Evolutionary conservation across 129 eudicot species (phyloP), one percentile per base, ranked within the genome.

Genomic region (Flaveria sonorensis): DNA sequence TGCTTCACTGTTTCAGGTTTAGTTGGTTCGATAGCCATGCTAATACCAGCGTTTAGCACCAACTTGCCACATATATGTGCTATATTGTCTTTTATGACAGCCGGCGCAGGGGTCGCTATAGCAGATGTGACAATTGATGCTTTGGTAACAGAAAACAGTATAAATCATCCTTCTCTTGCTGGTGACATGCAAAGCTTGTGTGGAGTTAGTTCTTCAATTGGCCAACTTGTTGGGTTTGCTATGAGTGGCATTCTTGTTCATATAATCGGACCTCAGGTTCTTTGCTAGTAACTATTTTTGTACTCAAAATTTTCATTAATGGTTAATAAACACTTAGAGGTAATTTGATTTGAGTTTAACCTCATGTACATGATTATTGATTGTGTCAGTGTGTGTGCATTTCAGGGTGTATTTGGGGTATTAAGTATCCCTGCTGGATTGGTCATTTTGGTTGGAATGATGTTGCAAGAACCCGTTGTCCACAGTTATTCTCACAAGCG

Each of bases 61-160:
- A 78, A 83, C 30, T 60, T 93, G 88, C 82, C 81, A 68, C 92
- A 87, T 60, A 84, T 68, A 69, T 75, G 85, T 73, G 98, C 98
- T 10, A 67, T 93, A 73, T 77, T 90, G 72, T 87, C 86, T 61
- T 81, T 93, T 64, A 87, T 86, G 73, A 81, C 84, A n/a, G 96
- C 88, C 20, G 89, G 97, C 73, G 89, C 96, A 67, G 97, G 92
- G 73, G 97, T 85, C 19, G 98, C 98, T 10, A 84, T 93, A 80
- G 97, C 92, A 12, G 97, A 93, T 84, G 98, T 93, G 76, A 93
- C 97, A 56, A 85, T 93, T 46, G 98, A 93, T 84, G 98, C 98
- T 1, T 90, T 92, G 85, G 98, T 93, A 68, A 92, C 98, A 1
- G 90, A 90, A 83, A 89, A 89, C 79, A 86, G 92, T 82, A 90